A percentile compares a stretch with the other conserved stretches of the same genome.
Conservation (phyloP, 805 yeast species). For the Saccharomycopsis schoenii region DNA sequence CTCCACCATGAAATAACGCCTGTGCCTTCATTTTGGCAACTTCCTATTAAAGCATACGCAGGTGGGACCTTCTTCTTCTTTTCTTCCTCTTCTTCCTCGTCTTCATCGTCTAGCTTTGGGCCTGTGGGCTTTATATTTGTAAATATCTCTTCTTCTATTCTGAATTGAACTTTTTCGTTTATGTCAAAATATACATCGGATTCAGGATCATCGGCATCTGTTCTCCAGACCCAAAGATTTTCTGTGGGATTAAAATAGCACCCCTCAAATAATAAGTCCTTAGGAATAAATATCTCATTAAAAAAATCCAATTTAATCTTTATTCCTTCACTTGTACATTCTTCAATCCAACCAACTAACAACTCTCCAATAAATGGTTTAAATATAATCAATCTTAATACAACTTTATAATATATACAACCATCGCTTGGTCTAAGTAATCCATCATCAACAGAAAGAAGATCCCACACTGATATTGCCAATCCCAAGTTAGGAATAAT, state of each 20-base stretch:
- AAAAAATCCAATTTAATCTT: slow-evolving; percentile 77
- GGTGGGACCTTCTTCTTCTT: slow-evolving; percentile 37
- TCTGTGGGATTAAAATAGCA: slow-evolving; percentile 61
- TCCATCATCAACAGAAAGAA: slow-evolving; percentile 78
- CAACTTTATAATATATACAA: slow-evolving; percentile 65
- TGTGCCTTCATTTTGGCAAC: slow-evolving; percentile 95
- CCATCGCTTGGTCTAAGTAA: slow-evolving; percentile 92
- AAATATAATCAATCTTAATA: slow-evolving; percentile 70
- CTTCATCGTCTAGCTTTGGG: slow-evolving; percentile 41
- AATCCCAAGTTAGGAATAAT: slow-evolving; percentile 79
- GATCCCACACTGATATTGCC: slow-evolving; percentile 76
- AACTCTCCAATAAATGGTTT: slow-evolving; percentile 94
- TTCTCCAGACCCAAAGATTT: slow-evolving; percentile 93
- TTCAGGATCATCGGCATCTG: slow-evolving; percentile 61
- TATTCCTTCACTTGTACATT: slow-evolving; percentile 81
- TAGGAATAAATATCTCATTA: slow-evolving; percentile 86
- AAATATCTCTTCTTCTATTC: slow-evolving; percentile 84
- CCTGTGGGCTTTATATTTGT: slow-evolving; percentile 73
- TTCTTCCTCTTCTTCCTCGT: slow-evolving; percentile 23
- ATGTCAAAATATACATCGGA: slow-evolving; percentile 75
- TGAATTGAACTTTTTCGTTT: slow-evolving; percentile 83
- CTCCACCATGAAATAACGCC: slow-evolving; percentile 98
- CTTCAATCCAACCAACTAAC: slow-evolving; percentile 84
- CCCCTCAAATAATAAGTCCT: slow-evolving; percentile 67
- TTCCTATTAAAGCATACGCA: slow-evolving; percentile 76